These are phyloP conservation scores for Citrus sp. DNA, from an alignment of 345 rosid genomes.

Conservation along the genomic window DNA sequence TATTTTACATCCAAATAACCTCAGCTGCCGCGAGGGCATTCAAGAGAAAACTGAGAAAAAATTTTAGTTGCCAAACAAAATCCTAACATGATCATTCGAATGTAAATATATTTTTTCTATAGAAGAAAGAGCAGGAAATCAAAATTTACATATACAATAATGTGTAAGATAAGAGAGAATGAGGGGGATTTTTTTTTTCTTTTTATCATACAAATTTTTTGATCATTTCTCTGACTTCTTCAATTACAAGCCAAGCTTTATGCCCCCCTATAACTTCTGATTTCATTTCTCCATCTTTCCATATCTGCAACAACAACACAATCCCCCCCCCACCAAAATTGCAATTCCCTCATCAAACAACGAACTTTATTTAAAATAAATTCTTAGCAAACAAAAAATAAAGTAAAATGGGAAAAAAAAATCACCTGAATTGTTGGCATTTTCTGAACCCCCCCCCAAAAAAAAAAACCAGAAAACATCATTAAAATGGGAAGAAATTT, in stretches of 20 bases:
- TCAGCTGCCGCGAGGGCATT: too few relatives aligned
- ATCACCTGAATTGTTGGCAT: slow-evolving; percentile 94
- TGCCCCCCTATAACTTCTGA: slow-evolving; percentile 95
- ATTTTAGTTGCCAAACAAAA: too few relatives aligned
- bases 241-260: slow-evolving; percentile 89
- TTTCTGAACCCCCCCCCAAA: slow-evolving; percentile 39
- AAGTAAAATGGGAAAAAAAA: too few relatives aligned
- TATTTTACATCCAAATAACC: too few relatives aligned
- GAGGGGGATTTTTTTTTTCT: background rate
- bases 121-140: background rate
- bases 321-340: background rate
- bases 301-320: slow-evolving; percentile 39
- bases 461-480: background rate
- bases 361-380: background rate
- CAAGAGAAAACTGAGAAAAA: too few relatives aligned
- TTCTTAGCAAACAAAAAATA: background rate
- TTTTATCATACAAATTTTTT: slow-evolving; percentile 39
- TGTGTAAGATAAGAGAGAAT: background rate
- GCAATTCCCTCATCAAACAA: background rate
- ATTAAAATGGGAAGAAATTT: background rate
- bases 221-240: slow-evolving; percentile 81
- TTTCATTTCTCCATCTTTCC: slow-evolving; percentile 92
- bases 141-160: too few relatives aligned
- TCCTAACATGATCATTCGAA: too few relatives aligned
- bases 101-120: too few relatives aligned